A percentile compares a stretch with the other conserved stretches of the same genome.
Evolutionary conservation across 1,284 basidiomycete species (phyloP).

Genomic region (Violaceomyces palustris): DNA sequence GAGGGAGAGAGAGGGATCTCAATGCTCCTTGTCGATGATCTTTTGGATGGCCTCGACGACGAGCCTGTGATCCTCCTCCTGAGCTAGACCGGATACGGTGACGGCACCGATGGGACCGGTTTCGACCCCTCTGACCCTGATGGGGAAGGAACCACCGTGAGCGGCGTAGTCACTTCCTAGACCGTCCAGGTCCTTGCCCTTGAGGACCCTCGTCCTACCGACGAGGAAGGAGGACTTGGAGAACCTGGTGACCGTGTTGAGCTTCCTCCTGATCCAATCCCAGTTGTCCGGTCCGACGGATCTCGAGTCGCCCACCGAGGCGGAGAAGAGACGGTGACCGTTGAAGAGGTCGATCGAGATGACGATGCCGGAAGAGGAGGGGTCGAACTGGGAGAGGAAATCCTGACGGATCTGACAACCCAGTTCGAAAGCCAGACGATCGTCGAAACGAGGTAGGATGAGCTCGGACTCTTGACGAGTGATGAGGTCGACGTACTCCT

Average conservation of each 20-base stretch:
- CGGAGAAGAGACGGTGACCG: constrained; percentile 26
- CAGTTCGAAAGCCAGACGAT: constrained; percentile 19
- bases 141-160: constrained; percentile 31
- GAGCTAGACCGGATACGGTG: constrained; percentile 25
- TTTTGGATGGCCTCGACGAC: constrained; percentile 9
- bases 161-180: constrained; percentile 32
- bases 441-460: constrained; percentile 9
- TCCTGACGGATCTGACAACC: constrained; percentile 15
- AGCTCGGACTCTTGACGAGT: constrained; percentile 10
- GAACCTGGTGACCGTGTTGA: constrained; percentile 27
- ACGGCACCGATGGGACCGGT: constrained; percentile 17
- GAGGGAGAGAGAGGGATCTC: no score
- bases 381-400: constrained; percentile 9
- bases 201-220: constrained; percentile 9
- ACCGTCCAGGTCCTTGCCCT: constrained; percentile 20
- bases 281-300: constrained; percentile 26
- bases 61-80: constrained; percentile 30
- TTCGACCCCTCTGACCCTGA: constrained; percentile 8
- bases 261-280: constrained; percentile 29
- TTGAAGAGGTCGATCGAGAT: constrained; percentile 26
- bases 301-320: constrained; percentile 15
- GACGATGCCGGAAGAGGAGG: constrained; percentile 15
- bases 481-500: constrained; percentile 8
- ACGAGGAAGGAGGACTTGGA: constrained; percentile 19
- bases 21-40: not conserved